A percentile compares a stretch with the other conserved stretches of the same genome.
These are phyloP conservation scores for Schizophyllum amplum DNA, from an alignment of 1,284 basidiomycete species.

Conservation along the genomic window DNA sequence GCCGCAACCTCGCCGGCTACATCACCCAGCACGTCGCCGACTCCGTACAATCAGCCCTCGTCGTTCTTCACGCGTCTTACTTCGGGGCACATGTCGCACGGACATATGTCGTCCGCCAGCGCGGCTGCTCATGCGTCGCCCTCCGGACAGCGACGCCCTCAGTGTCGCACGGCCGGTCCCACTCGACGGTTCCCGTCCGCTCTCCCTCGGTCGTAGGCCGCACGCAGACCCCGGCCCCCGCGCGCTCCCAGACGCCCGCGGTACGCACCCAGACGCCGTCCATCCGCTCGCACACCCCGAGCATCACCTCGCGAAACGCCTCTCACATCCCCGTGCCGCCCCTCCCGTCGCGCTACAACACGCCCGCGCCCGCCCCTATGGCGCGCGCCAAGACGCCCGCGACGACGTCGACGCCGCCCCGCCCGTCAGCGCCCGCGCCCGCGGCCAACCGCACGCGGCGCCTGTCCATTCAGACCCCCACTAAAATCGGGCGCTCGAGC, in stretches of 20 bases:
- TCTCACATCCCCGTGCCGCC: constrained; percentile 17
- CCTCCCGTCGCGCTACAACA: constrained; percentile 25
- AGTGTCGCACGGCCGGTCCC: constrained; percentile 17
- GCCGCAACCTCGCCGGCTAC: constrained; percentile 24
- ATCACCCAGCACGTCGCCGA: constrained; percentile 30
- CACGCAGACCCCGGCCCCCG: not conserved
- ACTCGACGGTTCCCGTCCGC: not conserved
- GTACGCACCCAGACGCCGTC: constrained; percentile 21
- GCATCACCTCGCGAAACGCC: constrained; percentile 12
- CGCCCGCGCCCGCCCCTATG: constrained; percentile 23
- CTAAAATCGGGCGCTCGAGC: constrained; percentile 1
- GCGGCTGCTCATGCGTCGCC: constrained; percentile 30
- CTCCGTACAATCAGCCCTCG: constrained; percentile 23
- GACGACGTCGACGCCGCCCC: constrained; percentile 24
- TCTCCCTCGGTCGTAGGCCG: constrained; percentile 10
- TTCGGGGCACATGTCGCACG: constrained; percentile 40
- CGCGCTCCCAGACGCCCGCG: constrained; percentile 12
- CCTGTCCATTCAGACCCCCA: constrained; percentile 12
- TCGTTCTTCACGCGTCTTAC: constrained; percentile 38
- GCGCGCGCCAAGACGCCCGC: constrained; percentile 12
- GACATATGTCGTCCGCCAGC: not conserved
- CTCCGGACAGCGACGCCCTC: constrained; percentile 46
- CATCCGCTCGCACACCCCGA: constrained; percentile 22
- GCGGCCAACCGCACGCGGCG: constrained; percentile 21
- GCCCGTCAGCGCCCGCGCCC: constrained; percentile 25